Conservation (phyloP, 345 rosid genomes). For the Rhodamnia rubescens region DNA sequence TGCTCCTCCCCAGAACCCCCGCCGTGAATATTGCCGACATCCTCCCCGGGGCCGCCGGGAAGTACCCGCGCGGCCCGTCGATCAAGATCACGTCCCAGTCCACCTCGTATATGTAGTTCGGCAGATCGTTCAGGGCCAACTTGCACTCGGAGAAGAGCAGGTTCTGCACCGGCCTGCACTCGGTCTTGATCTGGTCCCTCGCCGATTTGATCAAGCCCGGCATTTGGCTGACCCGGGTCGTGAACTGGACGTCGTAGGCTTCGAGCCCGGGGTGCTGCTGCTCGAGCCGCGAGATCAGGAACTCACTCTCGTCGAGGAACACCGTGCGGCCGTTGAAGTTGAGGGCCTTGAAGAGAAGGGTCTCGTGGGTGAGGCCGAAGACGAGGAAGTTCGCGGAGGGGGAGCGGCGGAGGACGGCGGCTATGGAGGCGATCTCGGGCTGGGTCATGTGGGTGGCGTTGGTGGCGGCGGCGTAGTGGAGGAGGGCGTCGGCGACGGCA, state of each 20-base stretch:
- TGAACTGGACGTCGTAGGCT: constrained; percentile 71
- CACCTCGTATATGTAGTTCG: constrained; percentile 67
- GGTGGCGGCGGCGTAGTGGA: constrained; percentile 52
- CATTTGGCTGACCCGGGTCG: constrained; percentile 58
- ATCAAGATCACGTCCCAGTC: constrained; percentile 74
- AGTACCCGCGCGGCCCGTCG: constrained; percentile 77
- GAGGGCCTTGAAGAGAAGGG: constrained; percentile 74
- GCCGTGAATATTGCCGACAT: constrained; percentile 85
- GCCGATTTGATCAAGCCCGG: constrained; percentile 21
- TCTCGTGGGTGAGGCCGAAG: constrained; percentile 75
- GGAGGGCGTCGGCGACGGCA: constrained; percentile 50
- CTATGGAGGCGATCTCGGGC: constrained; percentile 49
- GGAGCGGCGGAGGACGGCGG: constrained; percentile 32
- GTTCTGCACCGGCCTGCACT: constrained; percentile 87
- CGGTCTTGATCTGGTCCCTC: constrained; percentile 19
- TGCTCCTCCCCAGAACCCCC: constrained; percentile 67
- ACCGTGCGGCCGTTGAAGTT: constrained; percentile 62
- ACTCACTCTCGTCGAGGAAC: constrained; percentile 72
- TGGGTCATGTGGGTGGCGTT: constrained; percentile 48
- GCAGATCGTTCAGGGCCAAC: constrained; percentile 70
- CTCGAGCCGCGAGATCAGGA: constrained; percentile 49
- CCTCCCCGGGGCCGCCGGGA: constrained; percentile 52
- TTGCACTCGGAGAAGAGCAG: constrained; percentile 78
- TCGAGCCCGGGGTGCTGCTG: constrained; percentile 47
- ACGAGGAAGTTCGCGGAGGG: constrained; percentile 46